Percentiles rank a stretch among this genome's conserved stretches.
Conservation (phyloP, 2,329 filamentous ascomycete genomes). For the Reticulascus tulasneorum region DNA sequence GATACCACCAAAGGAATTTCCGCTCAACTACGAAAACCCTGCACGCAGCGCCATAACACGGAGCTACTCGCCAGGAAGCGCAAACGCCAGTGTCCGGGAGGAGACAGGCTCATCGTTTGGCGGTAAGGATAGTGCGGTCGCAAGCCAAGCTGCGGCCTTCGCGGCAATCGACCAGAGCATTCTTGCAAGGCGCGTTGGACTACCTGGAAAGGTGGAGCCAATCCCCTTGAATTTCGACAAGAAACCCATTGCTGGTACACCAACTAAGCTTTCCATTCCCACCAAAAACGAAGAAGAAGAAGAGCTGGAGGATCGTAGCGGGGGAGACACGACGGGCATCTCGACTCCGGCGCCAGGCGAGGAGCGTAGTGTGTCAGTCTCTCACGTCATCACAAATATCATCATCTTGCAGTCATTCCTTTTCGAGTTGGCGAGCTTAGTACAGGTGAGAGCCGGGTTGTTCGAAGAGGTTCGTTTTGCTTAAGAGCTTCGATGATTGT, state of each 20-base stretch:
- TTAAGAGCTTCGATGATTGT: constrained; percentile 23
- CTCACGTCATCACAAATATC: constrained; percentile 75
- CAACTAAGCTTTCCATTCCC: constrained; percentile 13
- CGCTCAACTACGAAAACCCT: constrained; percentile 31
- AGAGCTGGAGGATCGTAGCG: constrained; percentile 20
- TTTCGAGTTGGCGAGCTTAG: constrained; percentile 68
- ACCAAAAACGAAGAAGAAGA: constrained; percentile 18
- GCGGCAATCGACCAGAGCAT: constrained; percentile 62
- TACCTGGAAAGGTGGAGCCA: constrained; percentile 40
- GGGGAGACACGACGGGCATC: constrained; percentile 17
- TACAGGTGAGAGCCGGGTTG: constrained; percentile 69
- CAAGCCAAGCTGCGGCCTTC: constrained; percentile 55
- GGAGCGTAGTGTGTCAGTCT: constrained; percentile 58
- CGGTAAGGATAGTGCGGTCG: constrained; percentile 26
- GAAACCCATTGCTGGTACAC: constrained; percentile 12
- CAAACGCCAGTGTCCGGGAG: constrained; percentile 21
- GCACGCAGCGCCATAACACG: constrained; percentile 25
- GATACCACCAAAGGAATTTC: constrained; percentile 39
- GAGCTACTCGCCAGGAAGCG: constrained; percentile 38
- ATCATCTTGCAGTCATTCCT: constrained; percentile 77
- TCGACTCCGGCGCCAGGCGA: constrained; percentile 20
- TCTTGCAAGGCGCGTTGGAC: constrained; percentile 48
- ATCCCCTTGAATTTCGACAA: constrained; percentile 45
- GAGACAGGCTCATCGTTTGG: constrained; percentile 6
- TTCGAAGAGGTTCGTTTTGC: constrained; percentile 72